Base-by-base conservation (phyloP, 352 stramenopile species). In the Lagenidium giganteum region DNA sequence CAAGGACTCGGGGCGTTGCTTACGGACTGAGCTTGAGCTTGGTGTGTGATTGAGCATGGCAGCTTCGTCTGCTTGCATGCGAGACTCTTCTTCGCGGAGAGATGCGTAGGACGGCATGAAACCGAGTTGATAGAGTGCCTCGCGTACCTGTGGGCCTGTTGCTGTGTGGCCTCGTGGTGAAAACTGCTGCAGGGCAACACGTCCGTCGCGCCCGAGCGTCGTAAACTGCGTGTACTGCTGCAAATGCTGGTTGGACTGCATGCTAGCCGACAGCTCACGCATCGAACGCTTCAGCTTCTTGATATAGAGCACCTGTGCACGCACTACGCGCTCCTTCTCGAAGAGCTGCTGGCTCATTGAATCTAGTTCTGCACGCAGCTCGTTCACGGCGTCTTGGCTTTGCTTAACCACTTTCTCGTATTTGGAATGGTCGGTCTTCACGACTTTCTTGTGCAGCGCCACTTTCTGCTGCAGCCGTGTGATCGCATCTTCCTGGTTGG, bases 231-330 rank as follows among this genome's bases (percentile, higher is more conserved):
- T n/a, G 12, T 71, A 54, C 17, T 64, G 55, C 24, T 79, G 57
- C 33, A 85, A 55, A 16, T 70, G 59, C n/a, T 81, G 61, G 40
- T 79, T 87, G 11, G 57, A 65, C n/a, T 85, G 70, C 5, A 81
- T 58, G 1, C 61, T 66, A 2, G 55, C 45, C 9, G 64, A 47
- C 13, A 84, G 49, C 8, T 89, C 74, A 14, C 78, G 69, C 1
- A 88, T 47, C 8, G 70, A 48, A 8, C 72, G 70, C 57, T 89
- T 89, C 37, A 92, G 70, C 27, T 75, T 68, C 52, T 92, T 92
- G 40, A 92, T 75, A 42, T 80, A 59, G 17, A 89, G 38, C 27
- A 83, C 77, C 23, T 88, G 72, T 4, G 51, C 65, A 25, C 79
- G 64, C 21, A 83, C 63, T 18, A 61, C 47, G 27, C 81, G 80